Base-by-base conservation (phyloP, 768 basidiomycete species). In the Mycena capillaripes region DNA sequence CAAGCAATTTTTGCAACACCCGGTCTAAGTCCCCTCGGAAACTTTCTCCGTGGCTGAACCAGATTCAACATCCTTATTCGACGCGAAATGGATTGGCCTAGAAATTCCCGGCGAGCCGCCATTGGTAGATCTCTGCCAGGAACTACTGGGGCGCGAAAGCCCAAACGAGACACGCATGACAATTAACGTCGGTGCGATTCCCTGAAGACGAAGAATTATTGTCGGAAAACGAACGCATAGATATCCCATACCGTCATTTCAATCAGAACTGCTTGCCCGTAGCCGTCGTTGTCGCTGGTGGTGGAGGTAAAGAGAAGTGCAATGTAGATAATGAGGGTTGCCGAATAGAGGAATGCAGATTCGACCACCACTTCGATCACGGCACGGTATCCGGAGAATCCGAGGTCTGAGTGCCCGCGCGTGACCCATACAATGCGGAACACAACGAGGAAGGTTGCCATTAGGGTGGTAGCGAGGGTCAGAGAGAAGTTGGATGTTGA, bases 91-190 rank as follows among this genome's bases (percentile, higher is more conserved):
- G 42, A 44, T 44, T 44, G 42, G 42, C 42, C 42, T 44, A 44
- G 42, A 44, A 44, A 44, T 44, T 17, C 34, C 34, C 34, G 34
- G 34, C 34, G 12, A 36, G 34, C 34, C 34, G 34, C 34, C 34
- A 36, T 59, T 68, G 42, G 60, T 50, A 30, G 60, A 62, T n/a
- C 71, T 53, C 60, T 72, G 71, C 71, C 71, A 72, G 40, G 71
- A 72, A 52, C 65, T 62, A 59, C 71, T 72, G 17, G 71, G 71
- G 4, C 71, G 66, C 6, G 71, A 65, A 27, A 72, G 55, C 3
- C 71, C 71, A 27, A 72, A 68, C 8, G 71, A 72, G 2, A 72
- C 71, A 42, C 71, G 71, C n/a, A 66, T 66, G 30, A 72, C 71
- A n/a, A 72, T 72, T 9, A 72, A 30, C 2, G 71, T 72, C 34